phyloP scores from a whole-genome alignment of 805 yeast genomes.

The Ogataea kodamae region DNA sequence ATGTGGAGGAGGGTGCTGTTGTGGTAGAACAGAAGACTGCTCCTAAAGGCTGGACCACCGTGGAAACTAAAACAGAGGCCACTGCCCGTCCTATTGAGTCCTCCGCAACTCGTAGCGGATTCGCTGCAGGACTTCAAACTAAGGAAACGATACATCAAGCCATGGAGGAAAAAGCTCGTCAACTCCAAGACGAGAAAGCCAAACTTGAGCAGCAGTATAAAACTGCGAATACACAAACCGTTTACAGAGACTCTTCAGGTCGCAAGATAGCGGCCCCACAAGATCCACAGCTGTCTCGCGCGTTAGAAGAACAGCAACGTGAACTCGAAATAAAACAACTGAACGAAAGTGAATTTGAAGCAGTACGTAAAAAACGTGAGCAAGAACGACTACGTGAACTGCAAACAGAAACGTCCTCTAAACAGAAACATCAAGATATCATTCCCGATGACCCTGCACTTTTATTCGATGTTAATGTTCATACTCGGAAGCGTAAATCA shows the following conservation, averaged over 20 bases:
- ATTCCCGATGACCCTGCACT: conserved; percentile 63
- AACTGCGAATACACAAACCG: conserved; percentile 32
- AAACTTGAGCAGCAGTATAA: conserved; percentile 18
- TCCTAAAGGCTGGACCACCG: conserved; percentile 23
- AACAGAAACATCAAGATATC: conserved; percentile 31
- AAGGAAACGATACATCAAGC: conserved; percentile 40
- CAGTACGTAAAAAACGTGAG: conserved; percentile 35
- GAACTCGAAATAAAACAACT: conserved; percentile 26
- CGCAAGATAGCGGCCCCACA: conserved; percentile 25
- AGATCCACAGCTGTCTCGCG: conserved; percentile 8
- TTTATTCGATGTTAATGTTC: conserved; percentile 36
- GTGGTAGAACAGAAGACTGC: conserved; percentile 12
- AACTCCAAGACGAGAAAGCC: conserved; percentile 29
- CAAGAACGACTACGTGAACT: conserved; percentile 30
- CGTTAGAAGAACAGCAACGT: conserved; percentile 16
- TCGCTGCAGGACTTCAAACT: conserved; percentile 43
- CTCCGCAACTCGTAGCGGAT: conserved; percentile 27
- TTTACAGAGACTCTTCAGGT: conserved; percentile 64
- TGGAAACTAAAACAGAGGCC: conserved; percentile 21
- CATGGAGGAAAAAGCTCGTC: conserved; percentile 19
- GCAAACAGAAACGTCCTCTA: conserved; percentile 36
- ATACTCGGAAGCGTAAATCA: conserved; percentile 17
- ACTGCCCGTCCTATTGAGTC: conserved; percentile 12
- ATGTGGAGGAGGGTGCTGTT: conserved; percentile 23
- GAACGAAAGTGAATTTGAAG: conserved; percentile 40